These are phyloP conservation scores for Rhodomyrtus tomentosa DNA, from an alignment of 345 rosid genomes.

Conservation along the genomic window DNA sequence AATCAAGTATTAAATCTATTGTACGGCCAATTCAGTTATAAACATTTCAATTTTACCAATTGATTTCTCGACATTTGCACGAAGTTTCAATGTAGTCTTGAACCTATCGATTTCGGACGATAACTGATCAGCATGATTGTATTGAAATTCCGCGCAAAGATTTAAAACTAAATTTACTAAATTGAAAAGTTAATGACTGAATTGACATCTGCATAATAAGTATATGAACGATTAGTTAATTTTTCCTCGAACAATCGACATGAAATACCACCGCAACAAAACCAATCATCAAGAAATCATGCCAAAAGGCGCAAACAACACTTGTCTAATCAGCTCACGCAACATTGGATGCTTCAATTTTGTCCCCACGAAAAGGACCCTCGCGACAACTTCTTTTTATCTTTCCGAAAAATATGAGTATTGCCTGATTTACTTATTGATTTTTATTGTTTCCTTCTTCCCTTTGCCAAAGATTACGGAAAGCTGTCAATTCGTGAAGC, in stretches of 20 bases:
- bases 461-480: background rate
- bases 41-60: background rate
- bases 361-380: background rate
- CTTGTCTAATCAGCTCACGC: background rate
- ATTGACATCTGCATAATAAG: rapidly evolving
- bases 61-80: rapidly evolving
- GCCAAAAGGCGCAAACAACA: background rate
- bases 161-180: background rate
- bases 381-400: background rate
- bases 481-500: background rate
- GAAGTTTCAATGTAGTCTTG: background rate
- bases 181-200: rapidly evolving
- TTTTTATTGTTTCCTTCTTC: background rate
- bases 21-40: rapidly evolving
- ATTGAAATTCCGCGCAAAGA: rapidly evolving
- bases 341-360: background rate
- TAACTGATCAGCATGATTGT: rapidly evolving
- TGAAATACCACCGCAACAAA: background rate
- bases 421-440: background rate
- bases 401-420: background rate
- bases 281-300: background rate
- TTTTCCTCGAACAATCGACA: background rate
- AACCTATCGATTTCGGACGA: too few species aligned
- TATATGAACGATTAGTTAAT: background rate
- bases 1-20: rapidly evolving